These are phyloP conservation scores for Passalora sequoiae DNA, from an alignment of 2,329 filamentous ascomycete genomes.

Conservation along the genomic window DNA sequence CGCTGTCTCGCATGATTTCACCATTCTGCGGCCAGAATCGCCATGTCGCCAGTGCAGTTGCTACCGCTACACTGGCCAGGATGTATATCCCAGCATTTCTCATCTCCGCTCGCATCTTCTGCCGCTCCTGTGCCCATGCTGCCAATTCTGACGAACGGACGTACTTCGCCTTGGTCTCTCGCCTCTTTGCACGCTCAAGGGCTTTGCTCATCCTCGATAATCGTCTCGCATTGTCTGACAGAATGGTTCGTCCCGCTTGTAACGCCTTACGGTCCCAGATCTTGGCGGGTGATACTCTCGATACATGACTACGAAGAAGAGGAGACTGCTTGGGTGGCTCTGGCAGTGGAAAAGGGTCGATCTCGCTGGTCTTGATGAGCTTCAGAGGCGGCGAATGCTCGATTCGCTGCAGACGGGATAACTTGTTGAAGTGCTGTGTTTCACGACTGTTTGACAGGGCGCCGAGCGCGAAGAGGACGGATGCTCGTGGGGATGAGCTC, in stretches of 20 bases:
- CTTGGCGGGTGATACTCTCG: neutral
- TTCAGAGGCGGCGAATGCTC: constrained; percentile 31
- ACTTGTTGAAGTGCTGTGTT: constrained; percentile 32
- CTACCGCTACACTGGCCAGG: constrained; percentile 17
- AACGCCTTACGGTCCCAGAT: constrained; percentile 23
- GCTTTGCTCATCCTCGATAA: constrained; percentile 7
- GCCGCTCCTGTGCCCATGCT: constrained; percentile 16
- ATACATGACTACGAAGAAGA: neutral
- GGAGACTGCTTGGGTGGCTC: neutral
- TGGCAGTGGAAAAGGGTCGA: constrained; percentile 23
- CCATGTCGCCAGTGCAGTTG: constrained; percentile 24
- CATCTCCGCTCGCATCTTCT: constrained; percentile 19
- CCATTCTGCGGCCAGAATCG: constrained; percentile 24
- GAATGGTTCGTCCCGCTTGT: constrained; percentile 16
- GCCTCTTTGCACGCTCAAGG: constrained; percentile 13
- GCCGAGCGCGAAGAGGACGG: constrained; percentile 28
- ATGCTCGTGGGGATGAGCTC: constrained; percentile 13
- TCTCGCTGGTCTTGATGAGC: constrained; percentile 30
- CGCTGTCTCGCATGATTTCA: constrained; percentile 13
- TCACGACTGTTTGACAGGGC: constrained; percentile 30
- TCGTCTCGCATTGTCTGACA: constrained; percentile 19
- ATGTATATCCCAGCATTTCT: constrained; percentile 19
- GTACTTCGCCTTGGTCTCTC: constrained; percentile 5
- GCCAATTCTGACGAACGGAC: constrained; percentile 9
- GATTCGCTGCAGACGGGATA: constrained; percentile 25